A percentile compares a stretch with the other conserved stretches of the same genome.
These are phyloP conservation scores for Sporothrix brunneoviolacea DNA, from an alignment of 2,329 filamentous ascomycete species.

Conservation along the genomic window DNA sequence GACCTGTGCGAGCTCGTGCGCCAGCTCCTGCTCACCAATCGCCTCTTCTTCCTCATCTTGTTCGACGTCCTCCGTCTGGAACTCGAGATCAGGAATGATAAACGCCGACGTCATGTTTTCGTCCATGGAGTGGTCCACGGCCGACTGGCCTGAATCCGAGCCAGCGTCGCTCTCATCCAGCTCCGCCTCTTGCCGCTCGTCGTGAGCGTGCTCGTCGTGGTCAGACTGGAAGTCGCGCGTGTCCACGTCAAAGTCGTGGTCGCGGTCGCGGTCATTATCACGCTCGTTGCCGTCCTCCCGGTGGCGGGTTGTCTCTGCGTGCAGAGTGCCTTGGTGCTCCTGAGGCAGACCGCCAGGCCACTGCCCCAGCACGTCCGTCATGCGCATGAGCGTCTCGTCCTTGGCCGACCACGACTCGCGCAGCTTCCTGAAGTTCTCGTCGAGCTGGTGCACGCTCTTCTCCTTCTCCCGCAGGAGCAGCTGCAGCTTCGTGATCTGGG, in stretches of 20 bases:
- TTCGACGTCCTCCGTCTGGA: constrained; percentile 9
- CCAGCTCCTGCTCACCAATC: background rate
- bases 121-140: constrained; percentile 15
- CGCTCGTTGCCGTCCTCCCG: background rate
- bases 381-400: constrained; percentile 18
- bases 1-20: constrained; percentile 4
- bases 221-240: constrained; percentile 7
- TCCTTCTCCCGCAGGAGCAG: constrained; percentile 15
- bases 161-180: constrained; percentile 3
- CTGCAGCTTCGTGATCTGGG: constrained; percentile 14
- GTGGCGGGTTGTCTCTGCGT: constrained; percentile 3
- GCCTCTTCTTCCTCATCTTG: background rate
- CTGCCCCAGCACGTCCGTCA: constrained; percentile 15
- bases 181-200: too few species aligned
- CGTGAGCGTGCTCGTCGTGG: background rate
- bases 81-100: constrained; percentile 20
- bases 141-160: constrained; percentile 8
- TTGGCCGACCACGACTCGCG: constrained; percentile 17
- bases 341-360: constrained; percentile 11
- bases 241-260: constrained; percentile 9
- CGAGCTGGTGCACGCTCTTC: constrained; percentile 18
- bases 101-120: constrained; percentile 23
- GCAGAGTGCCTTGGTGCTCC: constrained; percentile 4
- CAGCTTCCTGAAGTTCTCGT: constrained; percentile 19
- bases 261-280: background rate